These are phyloP conservation scores for Mycena floridula DNA, from an alignment of 768 basidiomycete genomes.

Conservation along the genomic window DNA sequence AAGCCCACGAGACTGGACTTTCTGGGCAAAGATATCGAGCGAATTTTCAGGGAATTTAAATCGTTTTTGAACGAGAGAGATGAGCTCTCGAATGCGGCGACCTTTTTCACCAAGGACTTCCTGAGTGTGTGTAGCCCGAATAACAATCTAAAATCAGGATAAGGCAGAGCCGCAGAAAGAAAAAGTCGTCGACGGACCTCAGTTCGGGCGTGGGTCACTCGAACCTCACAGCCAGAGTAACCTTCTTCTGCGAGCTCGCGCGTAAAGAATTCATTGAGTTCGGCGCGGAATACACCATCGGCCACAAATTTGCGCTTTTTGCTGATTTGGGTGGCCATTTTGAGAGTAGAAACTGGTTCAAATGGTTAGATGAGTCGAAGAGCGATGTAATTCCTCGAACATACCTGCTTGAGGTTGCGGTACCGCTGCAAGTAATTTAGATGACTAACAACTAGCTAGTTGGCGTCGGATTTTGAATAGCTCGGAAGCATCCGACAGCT, in stretches of 20 bases:
- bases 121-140: slow-evolving; percentile 98
- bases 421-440: too few species aligned
- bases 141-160: slow-evolving; percentile 73
- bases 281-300: slow-evolving; percentile 98
- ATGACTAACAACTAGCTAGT: too few species aligned
- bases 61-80: slow-evolving; percentile 95
- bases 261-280: slow-evolving; percentile 98
- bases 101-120: slow-evolving; percentile 99
- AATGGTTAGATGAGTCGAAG: neutral
- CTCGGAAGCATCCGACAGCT: too few species aligned
- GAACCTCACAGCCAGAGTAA: slow-evolving; percentile 99
- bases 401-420: neutral
- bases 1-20: slow-evolving; percentile 96
- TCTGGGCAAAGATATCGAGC: slow-evolving; percentile 98
- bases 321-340: slow-evolving; percentile 86
- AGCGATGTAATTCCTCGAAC: neutral
- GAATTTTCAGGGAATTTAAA: slow-evolving; percentile 99
- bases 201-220: slow-evolving; percentile 97
- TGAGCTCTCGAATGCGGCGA: slow-evolving; percentile 97
- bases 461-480: too few species aligned
- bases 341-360: slow-evolving; percentile 18
- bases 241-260: slow-evolving; percentile 98
- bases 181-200: slow-evolving; percentile 51
- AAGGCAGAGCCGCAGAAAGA: neutral
- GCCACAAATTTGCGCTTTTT: slow-evolving; percentile 99